These are phyloP conservation scores for Rhodotorula taiwanensis DNA, from an alignment of 768 basidiomycete species.

Conservation along the genomic window DNA sequence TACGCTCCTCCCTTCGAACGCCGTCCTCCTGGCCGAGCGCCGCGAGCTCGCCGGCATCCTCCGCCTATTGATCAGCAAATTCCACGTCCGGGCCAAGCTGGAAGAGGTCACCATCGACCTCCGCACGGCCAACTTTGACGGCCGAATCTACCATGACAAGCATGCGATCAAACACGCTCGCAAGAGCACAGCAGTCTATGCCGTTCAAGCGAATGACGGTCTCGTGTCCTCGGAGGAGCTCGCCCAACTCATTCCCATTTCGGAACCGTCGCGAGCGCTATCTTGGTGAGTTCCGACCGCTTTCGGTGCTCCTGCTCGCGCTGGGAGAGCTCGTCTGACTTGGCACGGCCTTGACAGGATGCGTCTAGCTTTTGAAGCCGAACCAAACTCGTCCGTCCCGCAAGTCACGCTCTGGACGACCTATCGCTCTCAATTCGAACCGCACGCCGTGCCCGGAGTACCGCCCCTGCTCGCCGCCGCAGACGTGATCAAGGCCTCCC, in stretches of 20 bases:
- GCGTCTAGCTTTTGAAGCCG: conserved; percentile 74
- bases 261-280: conserved; percentile 16
- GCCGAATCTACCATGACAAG: neutral
- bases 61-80: conserved; percentile 20
- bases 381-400: conserved; percentile 70
- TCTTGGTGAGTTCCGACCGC: conserved; percentile 40
- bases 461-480: conserved; percentile 62
- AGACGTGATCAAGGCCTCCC: conserved; percentile 91
- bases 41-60: conserved; percentile 34
- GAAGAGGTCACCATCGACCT: conserved; percentile 30
- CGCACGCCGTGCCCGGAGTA: conserved; percentile 49
- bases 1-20: conserved; percentile 36
- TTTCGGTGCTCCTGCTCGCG: too few species aligned
- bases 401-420: conserved; percentile 95
- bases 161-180: conserved; percentile 22
- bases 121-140: neutral
- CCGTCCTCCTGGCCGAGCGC: conserved; percentile 24
- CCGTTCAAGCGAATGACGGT: neutral
- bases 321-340: too few species aligned
- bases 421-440: conserved; percentile 75
- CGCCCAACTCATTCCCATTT: neutral
- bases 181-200: neutral
- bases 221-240: conserved; percentile 9
- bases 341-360: too few species aligned
- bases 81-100: conserved; percentile 18